phyloP scores from a whole-genome alignment of 2,329 filamentous ascomycete species.

The Torrubiellomyces zombiae region DNA sequence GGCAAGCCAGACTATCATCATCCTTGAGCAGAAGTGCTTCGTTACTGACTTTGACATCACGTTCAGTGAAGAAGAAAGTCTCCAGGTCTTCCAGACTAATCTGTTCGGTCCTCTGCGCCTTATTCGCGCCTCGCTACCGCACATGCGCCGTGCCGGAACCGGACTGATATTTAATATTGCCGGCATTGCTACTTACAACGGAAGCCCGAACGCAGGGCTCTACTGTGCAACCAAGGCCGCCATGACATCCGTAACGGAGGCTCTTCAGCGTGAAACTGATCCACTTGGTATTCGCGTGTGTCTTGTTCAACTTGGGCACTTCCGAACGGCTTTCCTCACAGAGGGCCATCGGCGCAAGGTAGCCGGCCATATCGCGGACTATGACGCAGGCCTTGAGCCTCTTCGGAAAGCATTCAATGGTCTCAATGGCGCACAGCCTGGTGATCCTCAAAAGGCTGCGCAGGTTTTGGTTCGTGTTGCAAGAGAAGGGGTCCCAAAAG shows the following conservation, averaged over 20 bases:
- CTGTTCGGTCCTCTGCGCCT: constrained; percentile 34
- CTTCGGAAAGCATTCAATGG: constrained; percentile 15
- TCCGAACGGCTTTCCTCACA: constrained; percentile 32
- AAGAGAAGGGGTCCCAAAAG: no score
- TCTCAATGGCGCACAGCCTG: constrained; percentile 27
- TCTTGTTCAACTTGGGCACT: constrained; percentile 33
- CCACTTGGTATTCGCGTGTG: constrained; percentile 26
- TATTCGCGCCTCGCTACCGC: constrained; percentile 27
- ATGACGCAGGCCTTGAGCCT: constrained; percentile 14
- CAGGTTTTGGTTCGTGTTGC: constrained; percentile 34
- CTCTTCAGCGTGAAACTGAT: constrained; percentile 23
- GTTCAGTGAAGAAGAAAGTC: constrained; percentile 17
- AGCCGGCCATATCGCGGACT: constrained; percentile 9
- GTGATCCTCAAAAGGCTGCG: constrained; percentile 36
- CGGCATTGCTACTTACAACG: constrained; percentile 27
- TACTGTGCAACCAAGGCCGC: constrained; percentile 29
- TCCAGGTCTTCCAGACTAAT: constrained; percentile 30
- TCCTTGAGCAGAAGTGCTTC: no score
- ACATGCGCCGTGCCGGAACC: constrained; percentile 23
- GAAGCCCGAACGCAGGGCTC: constrained; percentile 20
- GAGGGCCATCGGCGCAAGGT: no score
- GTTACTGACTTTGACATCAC: no score
- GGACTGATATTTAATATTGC: constrained; percentile 28
- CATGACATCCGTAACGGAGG: constrained; percentile 26
- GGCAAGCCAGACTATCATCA: no score